Conservation (phyloP, 1,284 basidiomycete species). For the Naganishia liquefaciens region DNA sequence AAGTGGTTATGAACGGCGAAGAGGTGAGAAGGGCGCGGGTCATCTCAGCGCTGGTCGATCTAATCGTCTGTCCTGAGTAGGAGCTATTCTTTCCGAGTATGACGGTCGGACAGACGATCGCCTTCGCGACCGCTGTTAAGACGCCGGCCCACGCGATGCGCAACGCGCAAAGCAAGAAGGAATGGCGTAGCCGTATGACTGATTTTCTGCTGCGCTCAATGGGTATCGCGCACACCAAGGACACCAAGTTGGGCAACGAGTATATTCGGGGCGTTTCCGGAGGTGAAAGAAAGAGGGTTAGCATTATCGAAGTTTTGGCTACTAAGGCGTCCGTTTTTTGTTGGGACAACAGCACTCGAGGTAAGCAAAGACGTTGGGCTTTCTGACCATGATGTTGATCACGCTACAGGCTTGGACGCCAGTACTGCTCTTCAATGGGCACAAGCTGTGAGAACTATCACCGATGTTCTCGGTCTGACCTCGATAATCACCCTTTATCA, state of each 20-base stretch:
- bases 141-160: conserved; percentile 17
- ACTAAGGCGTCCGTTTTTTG: conserved; percentile 26
- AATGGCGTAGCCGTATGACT: conserved; percentile 57
- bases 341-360: conserved; percentile 39
- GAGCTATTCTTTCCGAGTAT: conserved; percentile 24
- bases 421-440: conserved; percentile 78
- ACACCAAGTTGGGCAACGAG: conserved; percentile 34
- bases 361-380: conserved; percentile 43
- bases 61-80: background rate
- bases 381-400: conserved; percentile 47
- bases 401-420: conserved; percentile 70
- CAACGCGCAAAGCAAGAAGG: conserved; percentile 53
- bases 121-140: conserved; percentile 41
- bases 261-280: conserved; percentile 34
- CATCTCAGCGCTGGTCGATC: too few relatives aligned
- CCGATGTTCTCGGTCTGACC: conserved; percentile 71
- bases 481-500: conserved; percentile 82
- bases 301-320: conserved; percentile 29
- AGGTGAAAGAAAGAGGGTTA: conserved; percentile 35
- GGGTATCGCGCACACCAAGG: conserved; percentile 68
- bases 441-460: conserved; percentile 72
- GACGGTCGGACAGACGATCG: conserved; percentile 37
- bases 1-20: conserved; percentile 14
- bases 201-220: conserved; percentile 68
- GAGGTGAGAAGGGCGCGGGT: background rate